Evolutionary conservation across 495 filamentous ascomycete species (phyloP).

Genomic region (Xylaria castorea): DNA sequence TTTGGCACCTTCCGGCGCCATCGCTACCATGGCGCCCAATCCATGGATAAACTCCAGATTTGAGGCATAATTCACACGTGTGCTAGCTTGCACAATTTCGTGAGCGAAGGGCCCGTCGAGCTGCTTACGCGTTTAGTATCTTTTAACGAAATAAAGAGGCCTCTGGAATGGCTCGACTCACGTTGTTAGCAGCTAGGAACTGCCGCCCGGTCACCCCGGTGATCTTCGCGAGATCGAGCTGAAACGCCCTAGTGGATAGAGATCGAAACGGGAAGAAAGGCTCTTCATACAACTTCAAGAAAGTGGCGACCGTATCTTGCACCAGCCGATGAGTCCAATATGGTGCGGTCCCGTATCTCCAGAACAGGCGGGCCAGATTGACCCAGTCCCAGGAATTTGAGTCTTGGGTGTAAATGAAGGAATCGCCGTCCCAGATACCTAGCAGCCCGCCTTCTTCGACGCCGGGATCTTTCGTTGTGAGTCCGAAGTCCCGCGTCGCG

Average conservation of each 20-base stretch:
- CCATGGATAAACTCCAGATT: constrained; percentile 87
- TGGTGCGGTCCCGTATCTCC: constrained; percentile 84
- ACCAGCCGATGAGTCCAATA: constrained; percentile 75
- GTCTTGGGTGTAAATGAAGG: constrained; percentile 72
- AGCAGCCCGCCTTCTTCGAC: constrained; percentile 51
- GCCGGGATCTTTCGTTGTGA: constrained; percentile 51
- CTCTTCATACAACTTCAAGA: constrained; percentile 79
- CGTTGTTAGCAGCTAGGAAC: constrained; percentile 70
- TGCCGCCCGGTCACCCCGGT: constrained; percentile 75
- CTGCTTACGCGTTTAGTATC: constrained; percentile 33
- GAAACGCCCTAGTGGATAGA: constrained; percentile 67
- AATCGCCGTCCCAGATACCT: constrained; percentile 84
- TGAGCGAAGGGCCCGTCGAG: constrained; percentile 71
- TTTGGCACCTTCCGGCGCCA: constrained; percentile 87
- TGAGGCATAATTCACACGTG: constrained; percentile 93
- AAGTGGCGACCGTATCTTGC: constrained; percentile 72
- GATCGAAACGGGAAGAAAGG: constrained; percentile 85
- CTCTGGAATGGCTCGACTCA: constrained; percentile 32
- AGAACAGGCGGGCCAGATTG: constrained; percentile 78
- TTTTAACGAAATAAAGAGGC: neutral
- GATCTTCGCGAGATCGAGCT: constrained; percentile 67
- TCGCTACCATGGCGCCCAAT: constrained; percentile 82
- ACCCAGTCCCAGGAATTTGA: constrained; percentile 69
- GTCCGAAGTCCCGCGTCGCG: constrained; percentile 74
- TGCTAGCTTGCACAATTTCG: constrained; percentile 91